Evolutionary conservation across 1,284 basidiomycete species (phyloP), one percentile per base, ranked within the genome.

Genomic region (Golubevia pallescens): DNA sequence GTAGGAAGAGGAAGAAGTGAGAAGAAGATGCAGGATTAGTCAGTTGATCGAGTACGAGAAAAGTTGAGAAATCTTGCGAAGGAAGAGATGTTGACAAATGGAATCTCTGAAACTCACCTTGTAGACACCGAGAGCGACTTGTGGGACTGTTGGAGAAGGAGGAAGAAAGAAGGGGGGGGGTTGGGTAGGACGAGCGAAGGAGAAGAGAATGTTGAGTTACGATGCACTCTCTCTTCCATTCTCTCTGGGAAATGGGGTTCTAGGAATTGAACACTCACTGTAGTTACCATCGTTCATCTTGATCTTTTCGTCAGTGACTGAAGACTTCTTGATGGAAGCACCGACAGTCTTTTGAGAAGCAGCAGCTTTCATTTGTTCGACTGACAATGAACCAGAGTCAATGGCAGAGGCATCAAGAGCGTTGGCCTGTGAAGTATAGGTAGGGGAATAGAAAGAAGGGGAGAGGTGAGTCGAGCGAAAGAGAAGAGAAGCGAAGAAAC

Each of bases 111-210:
- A 38, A 38, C 34, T 38, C 34, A 38, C 34, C 75, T 81, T 83
- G 78, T 83, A 81, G 56, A 83, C 81, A 68, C 80, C 80, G 34
- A 81, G 77, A 32, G 80, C 80, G 63, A 81, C 76, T 73, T 81
- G 78, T 51, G 79, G 77, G 60, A 80, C 24, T 32, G 10, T n/a
- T 7, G 54, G 20, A 56, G 24, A 21, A 10, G 7, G 54, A 56
- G 13, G 54, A 56, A 13, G 13, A 28, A 10, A 28, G 54, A 13
- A 56, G 20, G 13, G 13, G 20, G 20, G 54, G 20, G 24, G 5
- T n/a, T 7, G 5, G 13, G 34, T 48, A 13, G 42, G 16, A 16
- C 42, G 42, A 48, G 42, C 8, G 42, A 28, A 28, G 28, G 28
- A 28, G 28, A 28, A 28, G 28, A 28, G 28, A 28, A 28, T 28